Conservation (phyloP, 495 filamentous ascomycete species). For the Aspergillus steynii region DNA sequence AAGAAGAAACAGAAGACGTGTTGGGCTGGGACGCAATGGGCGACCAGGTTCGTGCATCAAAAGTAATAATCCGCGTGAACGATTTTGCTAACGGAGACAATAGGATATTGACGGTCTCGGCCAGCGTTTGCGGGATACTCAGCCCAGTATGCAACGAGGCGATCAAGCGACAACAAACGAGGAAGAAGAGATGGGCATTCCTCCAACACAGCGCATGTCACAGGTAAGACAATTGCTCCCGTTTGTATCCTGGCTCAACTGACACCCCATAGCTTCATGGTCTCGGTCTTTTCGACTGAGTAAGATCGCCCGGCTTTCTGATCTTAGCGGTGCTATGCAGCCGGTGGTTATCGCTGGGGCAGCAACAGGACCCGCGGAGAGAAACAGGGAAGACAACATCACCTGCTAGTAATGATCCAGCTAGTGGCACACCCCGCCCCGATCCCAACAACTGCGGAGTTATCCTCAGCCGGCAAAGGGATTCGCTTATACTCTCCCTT, state of each 20-base stretch:
- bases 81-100: slow-evolving; percentile 15
- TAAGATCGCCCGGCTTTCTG: background rate
- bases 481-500: slow-evolving; percentile 64
- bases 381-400: slow-evolving; percentile 12
- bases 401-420: slow-evolving; percentile 60
- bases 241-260: slow-evolving; percentile 10
- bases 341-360: background rate
- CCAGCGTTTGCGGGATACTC: slow-evolving; percentile 21
- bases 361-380: background rate
- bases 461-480: slow-evolving; percentile 38
- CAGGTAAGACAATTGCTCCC: slow-evolving; percentile 33
- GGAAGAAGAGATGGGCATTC: slow-evolving; percentile 44
- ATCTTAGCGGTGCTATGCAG: background rate
- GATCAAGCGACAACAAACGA: background rate
- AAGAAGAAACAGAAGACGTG: slow-evolving; percentile 66
- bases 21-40: slow-evolving; percentile 81
- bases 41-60: slow-evolving; percentile 33
- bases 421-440: slow-evolving; percentile 89
- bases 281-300: slow-evolving; percentile 48
- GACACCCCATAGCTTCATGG: slow-evolving; percentile 37
- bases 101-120: slow-evolving; percentile 35
- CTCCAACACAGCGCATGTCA: slow-evolving; percentile 53
- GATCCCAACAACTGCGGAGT: slow-evolving; percentile 49
- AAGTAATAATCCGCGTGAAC: slow-evolving; percentile 10
- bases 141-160: slow-evolving; percentile 10